Percentiles rank a stretch among this genome's conserved stretches.
Evolutionary conservation across 1,284 basidiomycete species (phyloP).

Genomic region (Fomes fomentarius): DNA sequence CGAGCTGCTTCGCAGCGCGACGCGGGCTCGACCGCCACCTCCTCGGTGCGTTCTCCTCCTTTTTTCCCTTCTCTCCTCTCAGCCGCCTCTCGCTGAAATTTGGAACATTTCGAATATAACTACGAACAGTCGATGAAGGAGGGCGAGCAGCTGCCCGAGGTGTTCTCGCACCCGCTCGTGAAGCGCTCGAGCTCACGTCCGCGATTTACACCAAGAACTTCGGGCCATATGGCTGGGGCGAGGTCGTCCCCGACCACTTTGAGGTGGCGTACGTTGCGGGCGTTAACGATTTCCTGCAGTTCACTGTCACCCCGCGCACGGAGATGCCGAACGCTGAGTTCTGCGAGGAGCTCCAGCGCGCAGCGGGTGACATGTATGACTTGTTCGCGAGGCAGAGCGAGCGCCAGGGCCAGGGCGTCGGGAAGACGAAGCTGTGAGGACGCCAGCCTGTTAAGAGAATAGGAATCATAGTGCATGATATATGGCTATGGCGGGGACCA

Average conservation of each 20-base stretch:
- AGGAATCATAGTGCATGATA: no score
- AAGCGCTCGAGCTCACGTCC: constrained; percentile 73
- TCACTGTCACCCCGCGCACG: constrained; percentile 77
- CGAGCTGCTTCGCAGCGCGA: constrained; percentile 64
- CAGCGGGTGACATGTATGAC: constrained; percentile 66
- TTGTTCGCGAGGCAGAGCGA: constrained; percentile 28
- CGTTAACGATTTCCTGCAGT: constrained; percentile 78
- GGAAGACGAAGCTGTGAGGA: constrained; percentile 16
- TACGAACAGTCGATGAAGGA: constrained; percentile 57
- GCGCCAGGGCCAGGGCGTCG: neutral
- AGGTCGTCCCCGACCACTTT: constrained; percentile 82
- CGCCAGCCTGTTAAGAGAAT: no score
- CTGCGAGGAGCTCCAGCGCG: constrained; percentile 63
- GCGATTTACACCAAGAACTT: constrained; percentile 85
- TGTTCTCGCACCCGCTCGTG: constrained; percentile 78
- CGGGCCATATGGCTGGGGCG: constrained; percentile 85
- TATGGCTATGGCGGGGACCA: no score
- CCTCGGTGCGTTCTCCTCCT: constrained; percentile 53
- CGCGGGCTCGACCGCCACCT: constrained; percentile 86
- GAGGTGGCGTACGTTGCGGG: constrained; percentile 81
- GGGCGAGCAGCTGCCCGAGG: constrained; percentile 62
- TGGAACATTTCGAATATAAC: no score
- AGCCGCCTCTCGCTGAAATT: no score
- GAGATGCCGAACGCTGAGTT: constrained; percentile 79
- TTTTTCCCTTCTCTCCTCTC: no score